Percentiles rank a stretch among this genome's conserved stretches.
Evolutionary conservation across 495 filamentous ascomycete species (phyloP).

Genomic region (Cercophora sp.): DNA sequence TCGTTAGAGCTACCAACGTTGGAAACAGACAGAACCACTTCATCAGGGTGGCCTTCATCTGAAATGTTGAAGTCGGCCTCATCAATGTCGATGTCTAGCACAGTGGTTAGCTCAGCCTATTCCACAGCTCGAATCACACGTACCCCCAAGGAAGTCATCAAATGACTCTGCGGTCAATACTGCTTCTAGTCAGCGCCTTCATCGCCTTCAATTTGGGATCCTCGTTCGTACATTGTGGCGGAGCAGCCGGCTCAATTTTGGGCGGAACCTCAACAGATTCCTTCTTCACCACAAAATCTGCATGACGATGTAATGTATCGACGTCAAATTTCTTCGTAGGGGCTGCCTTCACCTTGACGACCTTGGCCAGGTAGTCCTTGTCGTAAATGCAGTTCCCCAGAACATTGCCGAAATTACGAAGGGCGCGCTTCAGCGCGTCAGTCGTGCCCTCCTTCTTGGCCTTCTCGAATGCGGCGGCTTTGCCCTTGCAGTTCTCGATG

Average conservation of each 20-base stretch:
- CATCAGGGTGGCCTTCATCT: conserved; percentile 60
- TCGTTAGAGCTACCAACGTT: conserved; percentile 9
- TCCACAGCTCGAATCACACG: conserved; percentile 16
- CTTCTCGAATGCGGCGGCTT: conserved; percentile 93
- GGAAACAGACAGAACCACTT: conserved; percentile 43
- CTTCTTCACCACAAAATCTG: conserved; percentile 63
- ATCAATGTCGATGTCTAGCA: conserved; percentile 52
- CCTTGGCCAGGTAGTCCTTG: conserved; percentile 81
- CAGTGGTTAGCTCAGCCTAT: conserved; percentile 8
- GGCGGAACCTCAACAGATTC: conserved; percentile 37
- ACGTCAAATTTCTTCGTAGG: conserved; percentile 69
- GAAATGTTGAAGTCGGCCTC: conserved; percentile 66
- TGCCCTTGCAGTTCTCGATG: conserved; percentile 91
- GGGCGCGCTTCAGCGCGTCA: conserved; percentile 82
- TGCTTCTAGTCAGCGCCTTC: background rate
- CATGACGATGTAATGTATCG: conserved; percentile 74
- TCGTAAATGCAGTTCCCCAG: conserved; percentile 97
- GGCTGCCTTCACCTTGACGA: conserved; percentile 72
- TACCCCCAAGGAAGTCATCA: conserved; percentile 71
- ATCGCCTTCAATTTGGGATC: too few relatives aligned
- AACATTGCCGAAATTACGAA: conserved; percentile 92
- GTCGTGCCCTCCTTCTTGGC: conserved; percentile 97
- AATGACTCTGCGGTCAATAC: conserved; percentile 30
- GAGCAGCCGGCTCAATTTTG: conserved; percentile 27
- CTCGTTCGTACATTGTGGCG: background rate